A percentile compares a stretch with the other conserved stretches of the same genome.
phyloP scores from a whole-genome alignment of 1,139 yeast species.

The Candida smagusa region DNA sequence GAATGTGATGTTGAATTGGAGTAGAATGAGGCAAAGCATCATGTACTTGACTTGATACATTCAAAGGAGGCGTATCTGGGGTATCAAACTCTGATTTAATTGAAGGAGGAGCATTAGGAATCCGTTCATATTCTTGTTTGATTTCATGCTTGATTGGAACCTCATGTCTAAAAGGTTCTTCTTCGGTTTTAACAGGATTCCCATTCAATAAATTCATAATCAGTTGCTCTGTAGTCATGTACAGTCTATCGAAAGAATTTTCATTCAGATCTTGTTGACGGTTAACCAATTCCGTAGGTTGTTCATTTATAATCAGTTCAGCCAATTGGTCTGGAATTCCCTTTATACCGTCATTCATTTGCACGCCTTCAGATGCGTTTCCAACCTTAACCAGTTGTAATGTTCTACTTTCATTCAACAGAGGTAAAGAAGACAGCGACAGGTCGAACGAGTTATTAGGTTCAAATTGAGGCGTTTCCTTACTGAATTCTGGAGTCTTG shows the following conservation, averaged over 20 bases:
- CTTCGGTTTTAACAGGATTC: slow-evolving; percentile 1
- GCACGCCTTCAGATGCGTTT: slow-evolving; percentile 28
- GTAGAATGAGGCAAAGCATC: no score
- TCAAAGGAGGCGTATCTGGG: no score
- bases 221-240: slow-evolving; percentile 40
- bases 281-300: background rate
- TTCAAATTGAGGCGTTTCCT: background rate
- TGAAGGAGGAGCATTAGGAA: background rate
- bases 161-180: slow-evolving; percentile 1
- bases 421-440: slow-evolving; percentile 44
- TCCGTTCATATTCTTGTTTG: no score
- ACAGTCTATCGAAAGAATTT: slow-evolving; percentile 37
- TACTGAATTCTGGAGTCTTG: slow-evolving; percentile 18
- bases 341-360: slow-evolving; percentile 43
- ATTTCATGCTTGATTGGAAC: background rate
- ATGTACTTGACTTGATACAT: no score
- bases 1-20: background rate
- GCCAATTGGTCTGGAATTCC: slow-evolving; percentile 43
- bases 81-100: background rate
- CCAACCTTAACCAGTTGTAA: slow-evolving; percentile 26
- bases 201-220: slow-evolving; percentile 37
- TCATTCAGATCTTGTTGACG: slow-evolving; percentile 6
- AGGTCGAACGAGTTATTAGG: slow-evolving; percentile 26
- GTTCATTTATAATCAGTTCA: slow-evolving; percentile 24
- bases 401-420: slow-evolving; percentile 34